A percentile compares a stretch with the other conserved stretches of the same genome.
Evolutionary conservation across 2,329 filamentous ascomycete genomes (phyloP).

Genomic region (Orbilia brochopaga): DNA sequence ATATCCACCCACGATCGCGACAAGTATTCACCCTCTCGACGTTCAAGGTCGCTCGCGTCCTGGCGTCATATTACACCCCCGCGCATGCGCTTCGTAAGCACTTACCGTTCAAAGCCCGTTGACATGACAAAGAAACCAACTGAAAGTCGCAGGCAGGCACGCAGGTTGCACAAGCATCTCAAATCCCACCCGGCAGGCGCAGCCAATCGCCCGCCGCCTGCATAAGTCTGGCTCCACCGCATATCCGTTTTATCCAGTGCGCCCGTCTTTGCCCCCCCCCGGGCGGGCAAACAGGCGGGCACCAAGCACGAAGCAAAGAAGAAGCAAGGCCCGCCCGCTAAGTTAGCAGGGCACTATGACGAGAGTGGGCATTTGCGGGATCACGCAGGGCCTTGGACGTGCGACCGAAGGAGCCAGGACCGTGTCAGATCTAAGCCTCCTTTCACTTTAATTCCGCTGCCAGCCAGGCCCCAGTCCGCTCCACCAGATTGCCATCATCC

Average conservation of each 20-base stretch:
- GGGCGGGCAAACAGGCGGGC: background rate
- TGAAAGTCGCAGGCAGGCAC: too few relatives aligned
- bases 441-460: conserved; percentile 7
- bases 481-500: background rate
- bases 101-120: too few relatives aligned
- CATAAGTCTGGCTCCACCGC: background rate
- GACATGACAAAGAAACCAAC: too few relatives aligned
- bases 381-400: background rate
- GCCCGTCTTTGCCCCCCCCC: too few relatives aligned
- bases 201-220: background rate
- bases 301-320: background rate
- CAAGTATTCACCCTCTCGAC: too few relatives aligned
- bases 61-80: too few relatives aligned
- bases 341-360: too few relatives aligned
- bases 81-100: too few relatives aligned
- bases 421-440: conserved; percentile 49
- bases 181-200: background rate
- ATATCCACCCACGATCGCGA: too few relatives aligned
- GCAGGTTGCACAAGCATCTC: conserved; percentile 3
- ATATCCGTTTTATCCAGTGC: conserved; percentile 1
- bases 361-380: conserved; percentile 23
- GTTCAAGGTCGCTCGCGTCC: too few relatives aligned
- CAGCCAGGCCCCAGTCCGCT: background rate
- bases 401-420: conserved; percentile 11
- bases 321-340: conserved; percentile 3